Conservation (phyloP, 116 monocot genomes). For the Dioscorea cayenensis region DNA sequence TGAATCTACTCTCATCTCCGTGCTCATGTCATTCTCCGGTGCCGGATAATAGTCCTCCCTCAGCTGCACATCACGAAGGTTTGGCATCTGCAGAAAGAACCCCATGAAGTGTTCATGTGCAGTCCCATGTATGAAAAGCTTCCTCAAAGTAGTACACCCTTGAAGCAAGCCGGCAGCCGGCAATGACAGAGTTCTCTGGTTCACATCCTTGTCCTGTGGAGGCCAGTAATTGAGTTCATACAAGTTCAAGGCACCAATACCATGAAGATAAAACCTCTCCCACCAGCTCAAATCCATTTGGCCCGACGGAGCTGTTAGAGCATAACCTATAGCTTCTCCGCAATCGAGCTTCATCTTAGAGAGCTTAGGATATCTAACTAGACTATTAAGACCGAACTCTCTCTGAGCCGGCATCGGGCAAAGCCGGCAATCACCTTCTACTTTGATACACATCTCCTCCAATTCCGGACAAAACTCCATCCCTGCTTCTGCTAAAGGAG, state of each 20-base stretch:
- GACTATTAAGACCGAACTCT: conserved; percentile 54
- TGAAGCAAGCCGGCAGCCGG: conserved; percentile 72
- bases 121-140: conserved; percentile 94
- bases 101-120: conserved; percentile 90
- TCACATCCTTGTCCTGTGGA: conserved; percentile 91
- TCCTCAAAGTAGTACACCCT: conserved; percentile 48
- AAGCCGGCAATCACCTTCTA: conserved; percentile 82
- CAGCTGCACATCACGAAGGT: conserved; percentile 85
- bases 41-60: conserved; percentile 95
- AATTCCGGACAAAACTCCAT: conserved; percentile 68
- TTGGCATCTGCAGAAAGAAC: conserved; percentile 57
- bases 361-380: conserved; percentile 38
- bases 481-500: conserved; percentile 38
- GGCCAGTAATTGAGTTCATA: conserved; percentile 96
- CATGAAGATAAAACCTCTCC: conserved; percentile 86
- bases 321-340: conserved; percentile 73
- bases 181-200: conserved; percentile 76
- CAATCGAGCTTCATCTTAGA: conserved; percentile 87
- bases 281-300: conserved; percentile 92
- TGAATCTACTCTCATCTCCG: conserved; percentile 87
- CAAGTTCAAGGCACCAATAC: conserved; percentile 47
- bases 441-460: conserved; percentile 70
- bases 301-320: conserved; percentile 71
- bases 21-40: conserved; percentile 90
- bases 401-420: conserved; percentile 30